These are phyloP conservation scores for Podaxis sp. DNA, from an alignment of 768 basidiomycete genomes.

Conservation along the genomic window DNA sequence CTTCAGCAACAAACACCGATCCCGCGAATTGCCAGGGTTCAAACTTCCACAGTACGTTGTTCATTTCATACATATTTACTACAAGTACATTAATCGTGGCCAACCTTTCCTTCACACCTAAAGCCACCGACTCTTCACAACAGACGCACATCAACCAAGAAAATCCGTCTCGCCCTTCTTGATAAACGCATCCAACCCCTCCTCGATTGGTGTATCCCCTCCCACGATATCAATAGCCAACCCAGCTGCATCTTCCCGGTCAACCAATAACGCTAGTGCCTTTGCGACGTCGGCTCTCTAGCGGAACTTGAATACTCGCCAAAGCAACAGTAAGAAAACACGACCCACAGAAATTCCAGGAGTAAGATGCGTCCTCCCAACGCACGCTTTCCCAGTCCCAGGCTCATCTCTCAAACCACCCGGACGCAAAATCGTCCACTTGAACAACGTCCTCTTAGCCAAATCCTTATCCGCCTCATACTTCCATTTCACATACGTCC, in stretches of 20 bases:
- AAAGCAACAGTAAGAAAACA: neutral
- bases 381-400: slow-evolving; percentile 45
- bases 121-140: neutral
- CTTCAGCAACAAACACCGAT: too few relatives aligned
- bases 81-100: too few relatives aligned
- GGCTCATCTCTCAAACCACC: slow-evolving; percentile 47
- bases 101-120: too few relatives aligned
- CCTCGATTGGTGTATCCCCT: slow-evolving; percentile 44
- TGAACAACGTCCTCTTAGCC: slow-evolving; percentile 48
- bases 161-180: slow-evolving; percentile 47
- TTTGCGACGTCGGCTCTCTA: slow-evolving; percentile 60
- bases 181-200: slow-evolving; percentile 48
- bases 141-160: slow-evolving; percentile 22
- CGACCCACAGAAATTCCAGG: slow-evolving; percentile 43
- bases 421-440: slow-evolving; percentile 66
- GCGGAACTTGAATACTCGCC: neutral
- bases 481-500: slow-evolving; percentile 44
- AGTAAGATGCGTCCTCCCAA: slow-evolving; percentile 54
- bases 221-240: slow-evolving; percentile 58
- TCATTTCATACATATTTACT: too few relatives aligned
- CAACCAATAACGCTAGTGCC: slow-evolving; percentile 42
- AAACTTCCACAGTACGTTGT: too few relatives aligned
- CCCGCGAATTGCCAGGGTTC: too few relatives aligned
- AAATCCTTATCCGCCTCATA: slow-evolving; percentile 49
- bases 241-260: slow-evolving; percentile 55